These are phyloP conservation scores for Calonectria fujianensis DNA, from an alignment of 2,329 filamentous ascomycete genomes.

Conservation along the genomic window DNA sequence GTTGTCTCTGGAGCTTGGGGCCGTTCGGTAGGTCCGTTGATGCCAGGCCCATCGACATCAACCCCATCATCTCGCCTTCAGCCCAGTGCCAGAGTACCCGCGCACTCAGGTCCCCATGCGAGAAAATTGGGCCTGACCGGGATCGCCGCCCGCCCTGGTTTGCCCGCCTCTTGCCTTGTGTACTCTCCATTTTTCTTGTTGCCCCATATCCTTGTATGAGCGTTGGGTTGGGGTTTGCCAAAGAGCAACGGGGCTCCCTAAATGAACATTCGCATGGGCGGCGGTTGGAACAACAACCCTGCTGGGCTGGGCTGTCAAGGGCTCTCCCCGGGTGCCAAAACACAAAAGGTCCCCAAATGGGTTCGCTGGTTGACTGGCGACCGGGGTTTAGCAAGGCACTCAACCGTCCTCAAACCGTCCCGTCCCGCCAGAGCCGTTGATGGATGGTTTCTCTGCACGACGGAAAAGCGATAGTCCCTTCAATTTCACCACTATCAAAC, in stretches of 20 bases:
- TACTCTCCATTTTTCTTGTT: neutral
- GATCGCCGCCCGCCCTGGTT: slow-evolving; percentile 36
- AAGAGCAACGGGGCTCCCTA: slow-evolving; percentile 2
- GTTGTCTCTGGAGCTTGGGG: neutral
- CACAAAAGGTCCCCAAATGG: slow-evolving; percentile 16
- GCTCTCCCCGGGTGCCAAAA: slow-evolving; percentile 9
- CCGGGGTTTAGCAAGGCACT: neutral
- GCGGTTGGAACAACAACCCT: slow-evolving; percentile 10
- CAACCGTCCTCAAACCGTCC: slow-evolving; percentile 9
- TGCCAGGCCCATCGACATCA: slow-evolving; percentile 6
- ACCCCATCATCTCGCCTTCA: slow-evolving; percentile 9
- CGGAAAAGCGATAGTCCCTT: neutral
- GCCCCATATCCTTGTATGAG: neutral
- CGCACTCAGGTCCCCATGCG: slow-evolving; percentile 36
- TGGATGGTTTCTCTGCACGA: neutral
- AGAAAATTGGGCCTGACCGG: slow-evolving; percentile 49
- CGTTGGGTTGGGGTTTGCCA: slow-evolving; percentile 23
- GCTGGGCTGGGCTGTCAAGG: slow-evolving; percentile 13
- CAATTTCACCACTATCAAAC: slow-evolving; percentile 16
- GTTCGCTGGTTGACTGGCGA: neutral
- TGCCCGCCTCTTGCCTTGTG: slow-evolving; percentile 9
- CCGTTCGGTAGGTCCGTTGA: slow-evolving; percentile 7
- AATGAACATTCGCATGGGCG: neutral
- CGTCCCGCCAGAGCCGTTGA: slow-evolving; percentile 7
- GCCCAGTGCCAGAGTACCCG: slow-evolving; percentile 17